Base-by-base conservation (phyloP, 208 protist species). In the Balamuthia mandrillaris region DNA sequence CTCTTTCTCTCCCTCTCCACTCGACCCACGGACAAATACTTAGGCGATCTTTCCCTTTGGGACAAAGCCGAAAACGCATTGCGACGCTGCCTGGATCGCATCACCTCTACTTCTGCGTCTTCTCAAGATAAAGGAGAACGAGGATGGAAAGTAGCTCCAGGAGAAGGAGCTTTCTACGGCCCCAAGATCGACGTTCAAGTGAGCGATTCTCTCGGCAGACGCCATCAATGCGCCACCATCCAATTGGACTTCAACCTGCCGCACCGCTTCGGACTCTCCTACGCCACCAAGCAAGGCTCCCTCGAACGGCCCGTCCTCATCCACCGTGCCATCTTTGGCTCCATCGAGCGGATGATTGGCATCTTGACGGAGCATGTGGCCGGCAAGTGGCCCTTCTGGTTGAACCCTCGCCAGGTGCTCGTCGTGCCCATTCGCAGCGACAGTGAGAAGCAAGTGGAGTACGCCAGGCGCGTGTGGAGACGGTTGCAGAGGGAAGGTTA, bases 1-100 rank as follows among this genome's bases (percentile, higher is more conserved):
- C 99, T 99, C 88, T 91, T 88, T 49, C 91, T 99, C 24, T 93
- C 94, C 61, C 95, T 99, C 47, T 99, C 97, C 24, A 99, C 98
- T 60, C 91, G 96, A 39, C 98, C 97, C 9, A n/a, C n/a, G 14
- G 97, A 99, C 54, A 97, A 98, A 78, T 92, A 81, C 75, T 88
- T 99, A 35, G 97, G 99, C 86, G 95, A 98, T 9, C 86, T 98
- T 35, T 94, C 93, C 42, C 87, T 97, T 72, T 99, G 99, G 98
- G 92, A 99, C 86, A 39, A 95, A 90, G 74, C 74, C n/a, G 74
- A 81, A 35, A n/a, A 60, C 0, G 74, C 74, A 0, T 31, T 85
- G 16, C 66, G 74, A 27, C 60, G 58, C 27, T 85, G 41, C 21
- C 56, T 85, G 0, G 21, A 29, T 27, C 42, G 63, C 7, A 75